phyloP scores from a whole-genome alignment of 164 flowering plant species.

The Liriodendron chinense region DNA sequence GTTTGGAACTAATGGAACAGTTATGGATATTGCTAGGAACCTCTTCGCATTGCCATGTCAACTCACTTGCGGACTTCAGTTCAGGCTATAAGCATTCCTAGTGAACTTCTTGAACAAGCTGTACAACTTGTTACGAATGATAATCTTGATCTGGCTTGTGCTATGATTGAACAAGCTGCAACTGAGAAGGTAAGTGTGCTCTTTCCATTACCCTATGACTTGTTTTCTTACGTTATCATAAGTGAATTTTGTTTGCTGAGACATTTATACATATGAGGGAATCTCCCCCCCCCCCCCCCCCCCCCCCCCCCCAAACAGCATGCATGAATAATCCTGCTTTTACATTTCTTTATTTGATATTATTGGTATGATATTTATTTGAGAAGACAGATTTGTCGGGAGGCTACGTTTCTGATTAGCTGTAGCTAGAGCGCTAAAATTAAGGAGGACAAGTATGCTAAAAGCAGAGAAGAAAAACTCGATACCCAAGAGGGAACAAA shows the following conservation, averaged over 20 bases:
- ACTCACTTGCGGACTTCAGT: conserved; percentile 64
- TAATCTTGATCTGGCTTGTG: conserved; percentile 95
- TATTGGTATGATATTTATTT: too few relatives aligned
- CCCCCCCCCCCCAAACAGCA: too few relatives aligned
- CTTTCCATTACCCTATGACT: not conserved
- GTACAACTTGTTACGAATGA: conserved; percentile 89
- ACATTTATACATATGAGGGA: too few relatives aligned
- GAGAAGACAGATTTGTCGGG: too few relatives aligned
- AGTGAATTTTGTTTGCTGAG: not conserved
- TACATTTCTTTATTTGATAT: not conserved
- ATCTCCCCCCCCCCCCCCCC: too few relatives aligned
- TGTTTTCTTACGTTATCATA: not conserved
- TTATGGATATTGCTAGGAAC: conserved; percentile 56
- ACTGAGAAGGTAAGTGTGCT: conserved; percentile 67
- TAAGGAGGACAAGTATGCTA: too few relatives aligned
- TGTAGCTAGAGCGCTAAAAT: too few relatives aligned
- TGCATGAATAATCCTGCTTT: not conserved
- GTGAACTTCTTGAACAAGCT: conserved; percentile 72
- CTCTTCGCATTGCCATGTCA: conserved; percentile 77
- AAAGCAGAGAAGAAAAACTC: too few relatives aligned
- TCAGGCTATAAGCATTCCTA: conserved; percentile 54
- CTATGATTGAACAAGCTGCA: conserved; percentile 91
- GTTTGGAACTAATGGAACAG: not conserved
- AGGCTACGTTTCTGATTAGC: too few relatives aligned
- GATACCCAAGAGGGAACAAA: too few relatives aligned